These are phyloP conservation scores for Kodamaea sp. DNA, from an alignment of 1,139 yeast species.

Conservation along the genomic window DNA sequence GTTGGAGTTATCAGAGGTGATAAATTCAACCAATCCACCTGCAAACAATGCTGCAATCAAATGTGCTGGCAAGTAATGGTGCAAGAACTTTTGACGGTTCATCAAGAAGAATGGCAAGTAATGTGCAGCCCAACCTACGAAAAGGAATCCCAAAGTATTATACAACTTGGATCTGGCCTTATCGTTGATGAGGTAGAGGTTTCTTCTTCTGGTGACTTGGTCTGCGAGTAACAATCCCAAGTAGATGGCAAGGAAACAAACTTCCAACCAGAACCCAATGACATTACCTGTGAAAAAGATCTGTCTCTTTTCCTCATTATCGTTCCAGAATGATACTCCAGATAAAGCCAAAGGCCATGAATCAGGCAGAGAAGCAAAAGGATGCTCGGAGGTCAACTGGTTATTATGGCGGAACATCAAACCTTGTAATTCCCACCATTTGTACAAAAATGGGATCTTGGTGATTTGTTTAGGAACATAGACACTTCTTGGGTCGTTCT, in stretches of 20 bases:
- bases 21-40: conserved; percentile 80
- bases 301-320: conserved; percentile 62
- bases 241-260: conserved; percentile 64
- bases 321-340: conserved; percentile 97
- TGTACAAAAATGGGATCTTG: conserved; percentile 69
- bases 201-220: conserved; percentile 75
- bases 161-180: conserved; percentile 73
- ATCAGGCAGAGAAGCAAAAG: conserved; percentile 92
- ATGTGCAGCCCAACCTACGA: conserved; percentile 85
- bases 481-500: conserved; percentile 58
- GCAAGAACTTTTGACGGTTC: conserved; percentile 92
- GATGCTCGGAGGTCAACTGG: conserved; percentile 83
- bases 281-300: conserved; percentile 89
- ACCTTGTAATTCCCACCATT: conserved; percentile 87
- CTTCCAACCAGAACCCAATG: conserved; percentile 90
- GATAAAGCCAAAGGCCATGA: conserved; percentile 91
- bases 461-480: conserved; percentile 61
- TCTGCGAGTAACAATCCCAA: conserved; percentile 68
- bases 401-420: conserved; percentile 93
- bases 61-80: conserved; percentile 96
- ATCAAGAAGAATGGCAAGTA: conserved; percentile 88
- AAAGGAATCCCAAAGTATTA: conserved; percentile 80
- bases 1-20: conserved; percentile 62
- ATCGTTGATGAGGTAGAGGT: conserved; percentile 55
- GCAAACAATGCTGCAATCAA: conserved; percentile 81